A percentile compares a stretch with the other conserved stretches of the same genome.
Evolutionary conservation across 2,329 filamentous ascomycete genomes (phyloP).

Genomic region (Orbilia blumenaviensis): DNA sequence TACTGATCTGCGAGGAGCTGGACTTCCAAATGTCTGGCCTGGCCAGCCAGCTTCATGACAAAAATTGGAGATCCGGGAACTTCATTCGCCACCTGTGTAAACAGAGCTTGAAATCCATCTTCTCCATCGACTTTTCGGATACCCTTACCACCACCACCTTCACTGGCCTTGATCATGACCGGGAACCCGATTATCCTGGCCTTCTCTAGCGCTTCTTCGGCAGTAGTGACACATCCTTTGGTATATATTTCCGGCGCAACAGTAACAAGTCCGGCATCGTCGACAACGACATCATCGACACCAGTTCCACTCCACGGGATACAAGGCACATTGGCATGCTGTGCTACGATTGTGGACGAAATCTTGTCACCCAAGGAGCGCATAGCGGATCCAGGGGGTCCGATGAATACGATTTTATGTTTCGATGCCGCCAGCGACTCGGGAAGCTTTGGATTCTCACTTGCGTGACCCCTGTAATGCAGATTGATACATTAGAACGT

Average conservation of each 20-base stretch:
- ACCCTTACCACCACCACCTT: slow-evolving; percentile 98
- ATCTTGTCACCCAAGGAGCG: slow-evolving; percentile 99
- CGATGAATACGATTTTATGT: slow-evolving; percentile 99
- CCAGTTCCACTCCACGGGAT: slow-evolving; percentile 99
- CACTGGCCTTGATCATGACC: slow-evolving; percentile 99
- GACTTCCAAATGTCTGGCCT: slow-evolving; percentile 95
- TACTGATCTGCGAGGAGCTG: slow-evolving; percentile 98
- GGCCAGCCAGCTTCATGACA: slow-evolving; percentile 99
- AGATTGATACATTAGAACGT: not conserved
- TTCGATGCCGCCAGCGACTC: slow-evolving; percentile 94
- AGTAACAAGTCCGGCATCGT: slow-evolving; percentile 82
- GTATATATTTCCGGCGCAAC: slow-evolving; percentile 85
- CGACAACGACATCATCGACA: slow-evolving; percentile 78
- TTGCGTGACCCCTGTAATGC: slow-evolving; percentile 83
- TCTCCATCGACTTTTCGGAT: slow-evolving; percentile 93
- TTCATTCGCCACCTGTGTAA: slow-evolving; percentile 95
- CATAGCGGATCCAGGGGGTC: slow-evolving; percentile 97
- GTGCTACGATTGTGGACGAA: slow-evolving; percentile 97
- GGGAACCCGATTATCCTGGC: slow-evolving; percentile 95
- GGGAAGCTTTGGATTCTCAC: slow-evolving; percentile 96
- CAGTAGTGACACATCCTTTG: slow-evolving; percentile 88
- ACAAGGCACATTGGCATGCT: slow-evolving; percentile 94
- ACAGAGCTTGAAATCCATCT: slow-evolving; percentile 83
- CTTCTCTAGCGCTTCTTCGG: slow-evolving; percentile 86
- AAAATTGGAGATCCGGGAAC: slow-evolving; percentile 99